Conservation (phyloP, 2,329 filamentous ascomycete genomes). For the Aspergillus japonicus region DNA sequence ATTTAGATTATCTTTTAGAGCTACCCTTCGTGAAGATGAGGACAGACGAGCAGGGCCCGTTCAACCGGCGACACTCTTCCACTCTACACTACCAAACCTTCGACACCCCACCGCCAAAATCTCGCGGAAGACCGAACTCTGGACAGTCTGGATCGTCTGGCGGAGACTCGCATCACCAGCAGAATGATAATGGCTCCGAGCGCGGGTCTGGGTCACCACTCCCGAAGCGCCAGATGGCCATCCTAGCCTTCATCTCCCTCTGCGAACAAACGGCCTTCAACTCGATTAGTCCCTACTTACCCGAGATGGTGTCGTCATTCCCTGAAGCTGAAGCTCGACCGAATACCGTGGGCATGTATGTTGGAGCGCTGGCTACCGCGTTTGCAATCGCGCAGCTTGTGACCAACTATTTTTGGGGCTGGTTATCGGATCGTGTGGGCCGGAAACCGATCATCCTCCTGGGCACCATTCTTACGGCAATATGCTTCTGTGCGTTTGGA, state of each 20-base stretch:
- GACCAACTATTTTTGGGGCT: constrained; percentile 91
- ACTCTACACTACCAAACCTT: constrained; percentile 51
- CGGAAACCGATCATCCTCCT: constrained; percentile 78
- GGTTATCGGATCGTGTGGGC: constrained; percentile 74
- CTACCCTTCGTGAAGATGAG: constrained; percentile 23
- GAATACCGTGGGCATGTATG: constrained; percentile 75
- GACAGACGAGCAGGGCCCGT: constrained; percentile 27
- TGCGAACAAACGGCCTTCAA: constrained; percentile 96
- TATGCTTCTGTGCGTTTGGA: constrained; percentile 82
- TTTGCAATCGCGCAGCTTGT: constrained; percentile 91
- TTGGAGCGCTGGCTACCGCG: constrained; percentile 82
- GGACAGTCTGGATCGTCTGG: constrained; percentile 42
- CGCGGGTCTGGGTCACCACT: constrained; percentile 61
- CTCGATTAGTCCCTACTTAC: constrained; percentile 92
- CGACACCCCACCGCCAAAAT: constrained; percentile 47
- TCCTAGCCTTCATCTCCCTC: constrained; percentile 84
- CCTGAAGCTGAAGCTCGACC: constrained; percentile 74
- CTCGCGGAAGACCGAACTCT: constrained; percentile 45
- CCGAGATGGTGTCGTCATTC: constrained; percentile 85
- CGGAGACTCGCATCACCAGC: constrained; percentile 27
- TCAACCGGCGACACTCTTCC: constrained; percentile 43
- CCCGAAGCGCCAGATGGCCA: constrained; percentile 75
- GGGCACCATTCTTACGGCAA: constrained; percentile 78
- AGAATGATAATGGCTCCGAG: constrained; percentile 26
- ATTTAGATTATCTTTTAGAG: background rate